Evolutionary conservation across 257 asterid genomes (phyloP).

Genomic region (Nicotiana paniculata): DNA sequence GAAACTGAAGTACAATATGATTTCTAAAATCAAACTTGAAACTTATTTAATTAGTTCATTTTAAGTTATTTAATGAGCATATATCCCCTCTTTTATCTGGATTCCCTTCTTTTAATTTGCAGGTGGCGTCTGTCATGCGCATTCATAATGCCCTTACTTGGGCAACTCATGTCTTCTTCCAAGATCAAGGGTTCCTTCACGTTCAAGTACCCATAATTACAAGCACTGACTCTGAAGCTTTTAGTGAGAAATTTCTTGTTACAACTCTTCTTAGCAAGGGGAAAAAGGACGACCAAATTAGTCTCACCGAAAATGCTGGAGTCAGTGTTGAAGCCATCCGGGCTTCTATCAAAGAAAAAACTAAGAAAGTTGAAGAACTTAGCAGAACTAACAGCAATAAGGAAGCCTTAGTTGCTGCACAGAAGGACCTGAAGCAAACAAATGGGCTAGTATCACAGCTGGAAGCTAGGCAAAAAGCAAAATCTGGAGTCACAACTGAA

Average conservation of each 20-base stretch:
- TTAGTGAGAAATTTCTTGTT: slow-evolving; percentile 43
- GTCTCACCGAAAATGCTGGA: slow-evolving; percentile 16
- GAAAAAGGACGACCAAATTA: slow-evolving; percentile 18
- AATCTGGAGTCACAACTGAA: slow-evolving; percentile 12
- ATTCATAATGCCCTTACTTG: slow-evolving; percentile 53
- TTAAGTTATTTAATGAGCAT: not conserved
- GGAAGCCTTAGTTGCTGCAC: slow-evolving; percentile 70
- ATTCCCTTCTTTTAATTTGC: slow-evolving; percentile 6
- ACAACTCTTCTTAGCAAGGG: slow-evolving; percentile 40
- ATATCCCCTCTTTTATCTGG: not conserved
- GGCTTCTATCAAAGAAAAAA: slow-evolving; percentile 57
- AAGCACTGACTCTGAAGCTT: slow-evolving; percentile 49
- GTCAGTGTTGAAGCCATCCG: slow-evolving; percentile 37
- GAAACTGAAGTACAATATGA: not conserved
- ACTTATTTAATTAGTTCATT: not conserved
- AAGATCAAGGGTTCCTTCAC: slow-evolving; percentile 50
- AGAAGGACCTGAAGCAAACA: slow-evolving; percentile 61
- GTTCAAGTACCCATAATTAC: slow-evolving; percentile 91
- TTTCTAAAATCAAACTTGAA: not conserved
- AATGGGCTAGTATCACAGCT: slow-evolving; percentile 44
- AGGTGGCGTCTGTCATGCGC: slow-evolving; percentile 85
- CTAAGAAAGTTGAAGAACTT: slow-evolving; percentile 57
- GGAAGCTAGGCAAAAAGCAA: slow-evolving; percentile 46
- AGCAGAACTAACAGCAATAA: slow-evolving; percentile 64
- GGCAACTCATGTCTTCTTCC: slow-evolving; percentile 51